Base-by-base conservation (phyloP, 2,329 filamentous ascomycete species). In the Hypoxylon sp. region DNA sequence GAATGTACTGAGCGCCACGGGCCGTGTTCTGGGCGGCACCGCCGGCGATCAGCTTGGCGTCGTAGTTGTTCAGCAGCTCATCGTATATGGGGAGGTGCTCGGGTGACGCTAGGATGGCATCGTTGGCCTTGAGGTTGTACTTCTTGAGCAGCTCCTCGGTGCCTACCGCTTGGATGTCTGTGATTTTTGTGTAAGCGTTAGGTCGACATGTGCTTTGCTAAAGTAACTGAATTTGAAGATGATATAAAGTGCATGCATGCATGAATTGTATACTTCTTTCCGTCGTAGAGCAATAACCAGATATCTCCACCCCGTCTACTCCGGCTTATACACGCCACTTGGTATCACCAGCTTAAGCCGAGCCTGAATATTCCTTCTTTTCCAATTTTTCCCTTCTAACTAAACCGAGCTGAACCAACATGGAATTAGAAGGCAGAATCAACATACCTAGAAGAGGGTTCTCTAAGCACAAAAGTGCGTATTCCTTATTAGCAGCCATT, bases 21-120 rank as follows among this genome's bases (percentile, higher is more conserved):
- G 94, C 93, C 44, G 91, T 95, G 83, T 99, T 99, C 78, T 99
- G 94, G 20, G 94, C 94, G 48, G 94, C 94, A 68, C 94, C 94
- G 62, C 94, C 94, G 45, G 94, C 91, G 70, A 97, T 94, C 71
- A 97, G 81, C 78, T 96, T 95, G 59, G 93, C 93, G 66, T 94
- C 85, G 77, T 87, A 90, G 82, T 94, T 93, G 76, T 89, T 88
- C 66, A 97, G 84, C 63, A 97, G 84, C 69, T 99, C 94, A 71
- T 97, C 92, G 75, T 91, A 99, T 69, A 99, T 83, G 34, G 82
- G 84, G 70, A 88, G 80, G 77, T 99, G 94, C 80, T 96, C 88
- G 70, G 90, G 85, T 74, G 96, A 91, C 48, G 93, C 93, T 55
- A 99, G 90, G 73, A 99, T 97, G 67, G 94, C 94, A 73, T 99